These are phyloP conservation scores for Flueggea neowawraea DNA, from an alignment of 441 rosid genomes.

Conservation along the genomic window DNA sequence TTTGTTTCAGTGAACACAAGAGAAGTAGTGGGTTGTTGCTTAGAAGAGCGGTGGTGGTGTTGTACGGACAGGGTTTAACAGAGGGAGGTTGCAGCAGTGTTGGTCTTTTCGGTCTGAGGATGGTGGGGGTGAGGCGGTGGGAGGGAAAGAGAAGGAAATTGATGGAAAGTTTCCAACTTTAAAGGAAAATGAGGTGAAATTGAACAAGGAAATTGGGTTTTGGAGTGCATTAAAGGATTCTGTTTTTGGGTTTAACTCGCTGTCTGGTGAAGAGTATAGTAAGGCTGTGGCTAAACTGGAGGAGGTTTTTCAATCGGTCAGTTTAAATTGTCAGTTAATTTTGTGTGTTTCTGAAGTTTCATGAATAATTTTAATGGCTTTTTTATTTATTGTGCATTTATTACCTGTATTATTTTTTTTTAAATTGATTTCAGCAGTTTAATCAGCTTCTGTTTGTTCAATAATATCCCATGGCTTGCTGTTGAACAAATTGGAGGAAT, in stretches of 20 bases:
- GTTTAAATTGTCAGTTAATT: slow-evolving; percentile 8
- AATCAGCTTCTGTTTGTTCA: too few relatives aligned
- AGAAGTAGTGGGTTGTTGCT: slow-evolving; percentile 15
- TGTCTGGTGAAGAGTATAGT: slow-evolving; percentile 43
- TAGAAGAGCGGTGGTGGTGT: slow-evolving; percentile 10
- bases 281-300: slow-evolving; percentile 57
- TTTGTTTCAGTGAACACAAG: slow-evolving; percentile 31
- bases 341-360: too few relatives aligned
- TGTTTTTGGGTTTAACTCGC: slow-evolving; percentile 33
- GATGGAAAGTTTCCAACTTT: slow-evolving; percentile 21
- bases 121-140: slow-evolving; percentile 22
- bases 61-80: slow-evolving; percentile 22
- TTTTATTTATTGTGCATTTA: too few relatives aligned
- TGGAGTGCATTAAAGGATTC: slow-evolving; percentile 39
- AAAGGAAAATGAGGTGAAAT: slow-evolving; percentile 31
- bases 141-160: slow-evolving; percentile 27
- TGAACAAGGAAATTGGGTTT: slow-evolving; percentile 36
- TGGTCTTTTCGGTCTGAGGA: slow-evolving; percentile 47
- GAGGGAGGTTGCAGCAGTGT: slow-evolving; percentile 23
- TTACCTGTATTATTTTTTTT: too few relatives aligned
- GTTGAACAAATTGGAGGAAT: too few relatives aligned
- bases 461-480: too few relatives aligned
- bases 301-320: slow-evolving; percentile 59
- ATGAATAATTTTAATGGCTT: too few relatives aligned
- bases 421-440: too few relatives aligned